Percentiles rank a stretch among this genome's conserved stretches.
phyloP scores from a whole-genome alignment of 495 filamentous ascomycete genomes.

The Terfezia claveryi region DNA sequence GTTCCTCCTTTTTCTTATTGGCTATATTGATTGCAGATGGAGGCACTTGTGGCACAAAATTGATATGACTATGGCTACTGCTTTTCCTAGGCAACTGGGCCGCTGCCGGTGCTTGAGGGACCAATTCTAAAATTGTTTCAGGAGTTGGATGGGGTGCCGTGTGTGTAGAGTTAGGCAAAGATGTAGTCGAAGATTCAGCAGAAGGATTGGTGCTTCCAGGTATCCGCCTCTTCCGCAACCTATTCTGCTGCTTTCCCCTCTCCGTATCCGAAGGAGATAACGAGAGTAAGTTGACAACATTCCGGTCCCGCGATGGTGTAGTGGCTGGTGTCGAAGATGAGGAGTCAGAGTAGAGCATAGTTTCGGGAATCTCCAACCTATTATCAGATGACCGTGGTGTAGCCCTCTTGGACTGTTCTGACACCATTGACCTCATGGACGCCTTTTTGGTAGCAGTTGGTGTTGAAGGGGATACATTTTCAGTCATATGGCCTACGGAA shows the following conservation, averaged over 20 bases:
- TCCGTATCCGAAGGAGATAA: conserved; percentile 42
- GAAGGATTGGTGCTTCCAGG: conserved; percentile 53
- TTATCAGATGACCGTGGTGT: too few species aligned
- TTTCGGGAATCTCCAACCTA: too few species aligned
- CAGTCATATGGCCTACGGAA: conserved; percentile 9
- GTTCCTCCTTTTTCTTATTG: conserved; percentile 43
- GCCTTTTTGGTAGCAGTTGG: conserved; percentile 3
- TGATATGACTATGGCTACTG: conserved; percentile 5
- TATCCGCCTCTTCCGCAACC: conserved; percentile 61
- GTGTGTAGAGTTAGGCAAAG: conserved; percentile 28
- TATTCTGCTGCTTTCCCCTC: conserved; percentile 52
- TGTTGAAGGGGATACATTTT: conserved; percentile 1
- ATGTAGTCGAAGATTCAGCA: conserved; percentile 66
- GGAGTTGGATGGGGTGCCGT: conserved; percentile 22
- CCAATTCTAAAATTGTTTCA: conserved; percentile 18
- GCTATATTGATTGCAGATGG: conserved; percentile 25
- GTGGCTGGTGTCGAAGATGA: conserved; percentile 24
- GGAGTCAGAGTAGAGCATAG: background rate
- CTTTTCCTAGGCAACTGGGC: background rate
- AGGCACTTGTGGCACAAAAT: background rate
- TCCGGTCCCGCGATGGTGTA: conserved; percentile 50
- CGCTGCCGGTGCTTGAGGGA: conserved; percentile 3
- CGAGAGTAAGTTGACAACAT: conserved; percentile 42
- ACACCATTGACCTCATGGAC: background rate
- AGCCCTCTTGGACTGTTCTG: too few species aligned